Percentiles rank a stretch among this genome's conserved stretches.
These are phyloP conservation scores for Neonectria neomacrospora DNA, from an alignment of 2,329 filamentous ascomycete genomes.

Conservation along the genomic window DNA sequence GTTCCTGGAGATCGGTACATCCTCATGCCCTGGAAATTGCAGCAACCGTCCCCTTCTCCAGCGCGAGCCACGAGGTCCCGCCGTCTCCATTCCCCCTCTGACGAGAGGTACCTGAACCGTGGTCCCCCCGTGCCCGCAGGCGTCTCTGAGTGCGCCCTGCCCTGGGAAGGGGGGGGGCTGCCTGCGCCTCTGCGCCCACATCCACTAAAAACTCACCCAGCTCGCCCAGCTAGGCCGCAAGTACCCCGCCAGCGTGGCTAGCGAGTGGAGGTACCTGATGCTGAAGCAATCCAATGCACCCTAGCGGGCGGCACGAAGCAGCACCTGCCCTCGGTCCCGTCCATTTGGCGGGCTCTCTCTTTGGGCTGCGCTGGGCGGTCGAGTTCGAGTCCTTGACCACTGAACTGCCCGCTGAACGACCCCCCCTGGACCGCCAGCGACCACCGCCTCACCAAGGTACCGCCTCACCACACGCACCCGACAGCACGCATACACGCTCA, in stretches of 20 bases:
- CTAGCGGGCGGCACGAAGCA: slow-evolving; percentile 17
- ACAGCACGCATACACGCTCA: slow-evolving; percentile 7
- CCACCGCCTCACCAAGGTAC: neutral
- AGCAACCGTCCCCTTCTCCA: slow-evolving; percentile 8
- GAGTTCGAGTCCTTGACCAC: slow-evolving; percentile 11
- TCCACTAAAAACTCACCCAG: slow-evolving; percentile 22
- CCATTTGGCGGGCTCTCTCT: neutral
- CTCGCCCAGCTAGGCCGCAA: slow-evolving; percentile 15
- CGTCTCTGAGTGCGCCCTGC: slow-evolving; percentile 12
- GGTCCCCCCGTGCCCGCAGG: neutral
- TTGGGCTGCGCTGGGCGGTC: slow-evolving; percentile 19
- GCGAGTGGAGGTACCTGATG: slow-evolving; percentile 29
- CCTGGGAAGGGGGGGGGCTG: slow-evolving; percentile 10
- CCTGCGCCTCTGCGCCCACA: slow-evolving; percentile 22
- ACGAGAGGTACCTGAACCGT: neutral
- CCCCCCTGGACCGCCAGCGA: slow-evolving; percentile 14
- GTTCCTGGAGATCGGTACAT: slow-evolving; percentile 20
- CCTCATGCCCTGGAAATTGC: slow-evolving; percentile 24
- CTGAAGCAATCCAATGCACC: slow-evolving; percentile 27
- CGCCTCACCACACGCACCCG: slow-evolving; percentile 7
- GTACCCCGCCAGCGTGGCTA: slow-evolving; percentile 26
- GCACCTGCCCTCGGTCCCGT: neutral
- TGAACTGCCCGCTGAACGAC: slow-evolving; percentile 1
- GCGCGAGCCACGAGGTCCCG: slow-evolving; percentile 6
- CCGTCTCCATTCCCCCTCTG: neutral